Percentiles rank a stretch among this genome's conserved stretches.
phyloP scores from a whole-genome alignment of 106 monocot genomes.

The Allium cepa region DNA sequence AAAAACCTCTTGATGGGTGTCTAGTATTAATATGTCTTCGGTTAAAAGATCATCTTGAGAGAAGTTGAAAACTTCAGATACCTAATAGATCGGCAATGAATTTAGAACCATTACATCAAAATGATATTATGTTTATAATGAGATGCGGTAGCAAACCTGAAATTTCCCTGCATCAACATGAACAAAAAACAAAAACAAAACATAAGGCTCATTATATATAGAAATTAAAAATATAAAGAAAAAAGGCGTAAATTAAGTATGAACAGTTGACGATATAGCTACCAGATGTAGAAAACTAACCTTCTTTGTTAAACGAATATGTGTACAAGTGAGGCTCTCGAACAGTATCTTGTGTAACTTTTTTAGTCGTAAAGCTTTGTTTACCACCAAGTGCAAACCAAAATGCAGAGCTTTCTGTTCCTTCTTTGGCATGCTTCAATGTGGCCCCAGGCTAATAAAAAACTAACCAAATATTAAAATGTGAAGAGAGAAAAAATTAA shows the following conservation, averaged over 20 bases:
- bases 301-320: slow-evolving; percentile 55
- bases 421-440: slow-evolving; percentile 87
- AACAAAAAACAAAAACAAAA: slow-evolving; percentile 7
- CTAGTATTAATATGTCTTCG: slow-evolving; percentile 84
- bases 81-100: slow-evolving; percentile 19
- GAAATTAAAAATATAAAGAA: slow-evolving; percentile 9
- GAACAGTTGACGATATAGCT: background rate
- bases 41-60: slow-evolving; percentile 89
- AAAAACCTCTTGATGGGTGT: slow-evolving; percentile 86
- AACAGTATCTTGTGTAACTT: slow-evolving; percentile 49
- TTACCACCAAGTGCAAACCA: slow-evolving; percentile 99
- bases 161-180: slow-evolving; percentile 62
- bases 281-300: slow-evolving; percentile 20
- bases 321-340: slow-evolving; percentile 96
- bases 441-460: slow-evolving; percentile 48
- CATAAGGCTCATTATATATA: background rate
- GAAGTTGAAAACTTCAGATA: slow-evolving; percentile 81
- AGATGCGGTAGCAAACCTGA: slow-evolving; percentile 42
- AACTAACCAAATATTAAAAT: too few species aligned
- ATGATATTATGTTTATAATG: background rate
- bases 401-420: slow-evolving; percentile 96
- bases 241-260: background rate
- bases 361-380: slow-evolving; percentile 61
- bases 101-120: too few species aligned
- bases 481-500: too few species aligned